These are phyloP conservation scores for Cubamyces sp. DNA, from an alignment of 768 basidiomycete species.

Conservation along the genomic window DNA sequence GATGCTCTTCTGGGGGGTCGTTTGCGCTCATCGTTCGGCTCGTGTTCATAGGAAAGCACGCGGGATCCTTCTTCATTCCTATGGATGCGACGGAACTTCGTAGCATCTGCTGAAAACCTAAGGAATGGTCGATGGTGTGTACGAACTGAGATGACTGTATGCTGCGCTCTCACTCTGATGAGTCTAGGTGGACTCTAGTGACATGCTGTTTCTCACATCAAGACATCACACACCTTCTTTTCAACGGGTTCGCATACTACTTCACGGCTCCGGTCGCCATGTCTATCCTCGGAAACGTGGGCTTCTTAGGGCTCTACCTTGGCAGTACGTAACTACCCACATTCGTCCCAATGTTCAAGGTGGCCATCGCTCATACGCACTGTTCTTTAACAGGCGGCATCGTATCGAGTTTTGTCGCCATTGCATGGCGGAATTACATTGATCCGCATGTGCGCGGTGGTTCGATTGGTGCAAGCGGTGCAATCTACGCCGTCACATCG, in stretches of 20 bases:
- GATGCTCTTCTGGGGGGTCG: not conserved
- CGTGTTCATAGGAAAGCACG: conserved; percentile 20
- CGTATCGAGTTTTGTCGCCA: conserved; percentile 51
- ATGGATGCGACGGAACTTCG: conserved; percentile 69
- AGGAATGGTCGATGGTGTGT: conserved; percentile 66
- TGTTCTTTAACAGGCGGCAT: conserved; percentile 54
- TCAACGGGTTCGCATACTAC: conserved; percentile 79
- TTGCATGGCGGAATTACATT: conserved; percentile 50
- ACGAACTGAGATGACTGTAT: too few species aligned
- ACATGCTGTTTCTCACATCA: conserved; percentile 76
- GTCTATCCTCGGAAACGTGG: conserved; percentile 61
- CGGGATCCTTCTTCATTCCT: conserved; percentile 42
- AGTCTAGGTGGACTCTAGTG: conserved; percentile 72
- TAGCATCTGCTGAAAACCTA: conserved; percentile 62
- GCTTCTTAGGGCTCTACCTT: conserved; percentile 75
- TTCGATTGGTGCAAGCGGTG: conserved; percentile 77
- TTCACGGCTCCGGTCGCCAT: conserved; percentile 75
- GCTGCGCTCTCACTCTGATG: not conserved
- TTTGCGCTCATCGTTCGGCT: not conserved
- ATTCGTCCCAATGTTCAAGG: not conserved
- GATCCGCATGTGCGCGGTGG: conserved; percentile 31
- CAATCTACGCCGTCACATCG: conserved; percentile 71
- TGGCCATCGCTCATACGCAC: not conserved
- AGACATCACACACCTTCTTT: conserved; percentile 60
- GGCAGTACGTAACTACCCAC: conserved; percentile 49